A percentile compares a stretch with the other conserved stretches of the same genome.
phyloP scores from a whole-genome alignment of 805 yeast species.

The Debaryomyces maramus region DNA sequence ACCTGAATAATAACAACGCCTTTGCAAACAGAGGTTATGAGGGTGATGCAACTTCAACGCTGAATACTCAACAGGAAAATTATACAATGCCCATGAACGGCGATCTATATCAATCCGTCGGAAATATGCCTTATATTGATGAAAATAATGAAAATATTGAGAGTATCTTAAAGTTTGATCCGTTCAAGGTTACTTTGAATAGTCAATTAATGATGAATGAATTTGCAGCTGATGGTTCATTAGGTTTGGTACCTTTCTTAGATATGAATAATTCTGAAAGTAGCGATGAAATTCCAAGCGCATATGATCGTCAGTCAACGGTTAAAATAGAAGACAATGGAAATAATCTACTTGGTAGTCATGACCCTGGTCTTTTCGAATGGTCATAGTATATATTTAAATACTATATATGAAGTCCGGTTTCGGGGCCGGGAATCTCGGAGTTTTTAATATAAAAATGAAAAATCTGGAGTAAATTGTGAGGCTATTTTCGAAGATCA shows the following conservation, averaged over 20 bases:
- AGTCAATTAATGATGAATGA: conserved; percentile 39
- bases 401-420: not conserved
- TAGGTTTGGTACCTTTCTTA: conserved; percentile 70
- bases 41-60: not conserved
- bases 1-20: conserved; percentile 6
- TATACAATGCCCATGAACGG: not conserved
- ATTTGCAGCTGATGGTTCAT: conserved; percentile 80
- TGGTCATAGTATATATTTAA: not conserved
- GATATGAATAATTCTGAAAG: conserved; percentile 34
- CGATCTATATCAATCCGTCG: conserved; percentile 4
- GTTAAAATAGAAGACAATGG: not conserved
- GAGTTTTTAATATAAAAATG: no score
- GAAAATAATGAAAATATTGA: conserved; percentile 17
- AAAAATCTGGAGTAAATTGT: no score
- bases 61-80: not conserved
- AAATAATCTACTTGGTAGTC: not conserved
- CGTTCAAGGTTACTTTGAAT: conserved; percentile 33
- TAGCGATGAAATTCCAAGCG: conserved; percentile 1
- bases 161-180: conserved; percentile 36
- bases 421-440: no score
- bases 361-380: not conserved
- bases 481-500: no score
- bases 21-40: not conserved
- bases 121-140: not conserved
- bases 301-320: not conserved